Conservation (phyloP, 352 stramenopile genomes). For the Globisporangium camurandrum region DNA sequence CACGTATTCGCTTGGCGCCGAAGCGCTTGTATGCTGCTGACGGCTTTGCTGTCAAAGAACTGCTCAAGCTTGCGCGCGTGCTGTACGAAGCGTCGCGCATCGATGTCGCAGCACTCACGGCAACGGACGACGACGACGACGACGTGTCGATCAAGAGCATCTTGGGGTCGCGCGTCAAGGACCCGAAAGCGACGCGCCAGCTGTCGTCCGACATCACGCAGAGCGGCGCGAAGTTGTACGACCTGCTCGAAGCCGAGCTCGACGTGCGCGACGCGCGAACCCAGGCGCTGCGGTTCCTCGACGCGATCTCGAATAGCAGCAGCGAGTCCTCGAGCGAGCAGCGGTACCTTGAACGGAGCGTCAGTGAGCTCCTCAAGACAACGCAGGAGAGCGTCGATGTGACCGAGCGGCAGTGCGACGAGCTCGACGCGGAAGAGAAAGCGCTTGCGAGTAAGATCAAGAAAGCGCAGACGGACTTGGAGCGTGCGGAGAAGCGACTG, state of each 20-base stretch:
- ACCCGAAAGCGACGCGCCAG: slow-evolving; percentile 86
- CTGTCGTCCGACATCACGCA: slow-evolving; percentile 93
- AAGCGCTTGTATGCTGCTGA: slow-evolving; percentile 96
- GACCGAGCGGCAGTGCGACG: slow-evolving; percentile 83
- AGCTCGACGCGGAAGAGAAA: slow-evolving; percentile 91
- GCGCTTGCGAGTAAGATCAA: slow-evolving; percentile 89
- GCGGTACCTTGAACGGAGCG: slow-evolving; percentile 81
- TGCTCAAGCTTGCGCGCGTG: slow-evolving; percentile 92
- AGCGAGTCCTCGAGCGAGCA: slow-evolving; percentile 81
- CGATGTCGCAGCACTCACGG: slow-evolving; percentile 44
- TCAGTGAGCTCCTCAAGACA: slow-evolving; percentile 64
- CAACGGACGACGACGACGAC: slow-evolving; percentile 58
- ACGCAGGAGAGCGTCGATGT: slow-evolving; percentile 84
- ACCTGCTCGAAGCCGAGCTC: slow-evolving; percentile 89
- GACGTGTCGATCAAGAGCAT: slow-evolving; percentile 63
- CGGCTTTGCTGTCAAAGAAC: slow-evolving; percentile 89
- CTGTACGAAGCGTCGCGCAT: slow-evolving; percentile 87
- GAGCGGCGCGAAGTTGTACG: slow-evolving; percentile 86
- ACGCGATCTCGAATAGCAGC: slow-evolving; percentile 80
- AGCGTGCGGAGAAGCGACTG: slow-evolving; percentile 93
- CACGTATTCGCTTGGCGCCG: slow-evolving; percentile 90
- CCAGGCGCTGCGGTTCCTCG: slow-evolving; percentile 90
- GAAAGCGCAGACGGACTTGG: slow-evolving; percentile 92
- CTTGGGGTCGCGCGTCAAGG: slow-evolving; percentile 70
- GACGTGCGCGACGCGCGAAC: slow-evolving; percentile 75